Evolutionary conservation across 73 alveolate species (phyloP).

Genomic region (Blepharisma stoltei): DNA sequence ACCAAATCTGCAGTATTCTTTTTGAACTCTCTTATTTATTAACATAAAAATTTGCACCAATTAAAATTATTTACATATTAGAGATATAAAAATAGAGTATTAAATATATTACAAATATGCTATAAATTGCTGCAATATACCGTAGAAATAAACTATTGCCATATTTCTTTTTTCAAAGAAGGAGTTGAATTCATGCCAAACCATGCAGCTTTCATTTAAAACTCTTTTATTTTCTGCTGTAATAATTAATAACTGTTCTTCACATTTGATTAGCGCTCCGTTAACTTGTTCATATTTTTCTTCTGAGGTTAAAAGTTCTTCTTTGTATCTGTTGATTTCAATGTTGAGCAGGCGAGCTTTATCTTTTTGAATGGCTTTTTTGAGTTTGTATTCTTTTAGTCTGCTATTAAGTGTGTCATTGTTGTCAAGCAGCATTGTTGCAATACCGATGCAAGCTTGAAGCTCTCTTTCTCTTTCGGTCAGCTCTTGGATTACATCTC

Average conservation of each 20-base stretch:
- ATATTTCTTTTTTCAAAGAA: no score
- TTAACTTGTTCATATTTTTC: slow-evolving; percentile 19
- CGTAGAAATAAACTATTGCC: no score
- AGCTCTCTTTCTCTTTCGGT: slow-evolving; percentile 15
- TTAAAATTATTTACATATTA: no score
- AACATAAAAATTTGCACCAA: no score
- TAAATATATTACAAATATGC: no score
- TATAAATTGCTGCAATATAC: no score
- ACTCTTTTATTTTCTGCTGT: slow-evolving; percentile 22
- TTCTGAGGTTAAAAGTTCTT: not conserved
- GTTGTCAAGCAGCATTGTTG: slow-evolving; percentile 6
- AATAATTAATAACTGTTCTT: not conserved
- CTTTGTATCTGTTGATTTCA: slow-evolving; percentile 8
- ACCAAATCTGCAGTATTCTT: no score
- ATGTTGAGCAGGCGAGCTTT: not conserved
- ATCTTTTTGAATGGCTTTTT: not conserved
- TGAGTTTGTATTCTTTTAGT: not conserved
- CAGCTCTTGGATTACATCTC: slow-evolving; percentile 9
- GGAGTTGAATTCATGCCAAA: no score
- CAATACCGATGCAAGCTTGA: slow-evolving; percentile 20
- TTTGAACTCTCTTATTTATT: no score
- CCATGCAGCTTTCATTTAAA: not conserved
- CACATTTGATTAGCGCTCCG: not conserved
- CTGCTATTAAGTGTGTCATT: not conserved
- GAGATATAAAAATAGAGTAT: no score